Evolutionary conservation across 2,329 filamentous ascomycete species (phyloP).

Genomic region (Orbilia quercus): DNA sequence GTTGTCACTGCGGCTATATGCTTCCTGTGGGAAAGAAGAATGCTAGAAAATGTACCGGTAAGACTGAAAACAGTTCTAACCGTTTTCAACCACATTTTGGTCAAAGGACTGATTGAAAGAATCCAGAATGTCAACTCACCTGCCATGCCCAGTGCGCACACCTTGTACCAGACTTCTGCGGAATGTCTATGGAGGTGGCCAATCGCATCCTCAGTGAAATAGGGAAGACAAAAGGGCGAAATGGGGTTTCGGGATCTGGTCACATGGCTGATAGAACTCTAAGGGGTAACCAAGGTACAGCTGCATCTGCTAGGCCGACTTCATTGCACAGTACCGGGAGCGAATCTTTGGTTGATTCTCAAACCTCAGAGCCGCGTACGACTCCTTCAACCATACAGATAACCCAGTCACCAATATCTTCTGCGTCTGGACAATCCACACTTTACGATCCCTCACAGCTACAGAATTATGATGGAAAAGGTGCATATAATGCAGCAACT

Average conservation of each 20-base stretch:
- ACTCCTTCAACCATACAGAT: slow-evolving; percentile 56
- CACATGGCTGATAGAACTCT: slow-evolving; percentile 52
- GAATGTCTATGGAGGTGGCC: slow-evolving; percentile 97
- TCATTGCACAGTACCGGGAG: slow-evolving; percentile 65
- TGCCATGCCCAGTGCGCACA: slow-evolving; percentile 92
- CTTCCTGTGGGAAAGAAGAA: slow-evolving; percentile 95
- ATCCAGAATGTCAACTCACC: slow-evolving; percentile 84
- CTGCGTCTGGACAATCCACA: slow-evolving; percentile 58
- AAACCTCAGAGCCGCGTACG: slow-evolving; percentile 59
- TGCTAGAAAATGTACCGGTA: slow-evolving; percentile 89
- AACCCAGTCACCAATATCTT: slow-evolving; percentile 36
- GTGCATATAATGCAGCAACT: slow-evolving; percentile 64
- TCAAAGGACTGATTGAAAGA: slow-evolving; percentile 1
- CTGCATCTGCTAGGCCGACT: slow-evolving; percentile 14
- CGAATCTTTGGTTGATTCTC: slow-evolving; percentile 59
- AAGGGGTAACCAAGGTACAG: slow-evolving; percentile 18
- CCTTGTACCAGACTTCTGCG: slow-evolving; percentile 97
- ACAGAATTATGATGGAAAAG: slow-evolving; percentile 38
- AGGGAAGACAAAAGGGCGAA: slow-evolving; percentile 69
- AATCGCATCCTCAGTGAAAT: slow-evolving; percentile 93
- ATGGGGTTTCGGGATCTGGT: slow-evolving; percentile 31
- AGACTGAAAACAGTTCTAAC: slow-evolving; percentile 59
- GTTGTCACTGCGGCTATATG: slow-evolving; percentile 97
- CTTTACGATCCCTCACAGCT: slow-evolving; percentile 62
- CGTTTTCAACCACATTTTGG: too few relatives aligned